Percentiles rank a stretch among this genome's conserved stretches.
phyloP scores from a whole-genome alignment of 306 rosid species.

The Abrus precatorius region DNA sequence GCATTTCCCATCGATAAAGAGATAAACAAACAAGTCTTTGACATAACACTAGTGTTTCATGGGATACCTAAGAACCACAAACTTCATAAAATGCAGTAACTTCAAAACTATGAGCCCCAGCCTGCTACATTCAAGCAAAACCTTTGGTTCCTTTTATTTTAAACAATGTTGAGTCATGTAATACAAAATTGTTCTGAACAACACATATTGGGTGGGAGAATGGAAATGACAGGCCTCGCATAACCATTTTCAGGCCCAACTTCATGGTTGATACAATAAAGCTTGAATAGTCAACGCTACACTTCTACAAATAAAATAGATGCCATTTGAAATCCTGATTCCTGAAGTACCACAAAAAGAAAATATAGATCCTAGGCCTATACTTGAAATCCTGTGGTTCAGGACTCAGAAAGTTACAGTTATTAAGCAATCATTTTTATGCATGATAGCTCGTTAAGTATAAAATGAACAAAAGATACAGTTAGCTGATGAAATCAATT shows the following conservation, averaged over 20 bases:
- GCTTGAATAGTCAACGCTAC: not conserved
- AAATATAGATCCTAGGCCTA: not conserved
- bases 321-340: not conserved
- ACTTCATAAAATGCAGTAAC: not conserved
- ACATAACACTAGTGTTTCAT: not conserved
- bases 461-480: not conserved
- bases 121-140: not conserved
- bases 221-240: not conserved
- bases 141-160: not conserved
- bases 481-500: not conserved
- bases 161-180: not conserved
- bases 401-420: too few relatives aligned
- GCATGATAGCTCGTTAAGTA: not conserved
- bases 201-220: not conserved
- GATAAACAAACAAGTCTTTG: slow-evolving; percentile 4
- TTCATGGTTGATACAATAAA: not conserved
- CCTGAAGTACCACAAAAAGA: not conserved
- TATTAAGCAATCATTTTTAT: not conserved
- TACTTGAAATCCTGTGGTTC: not conserved
- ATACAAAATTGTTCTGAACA: not conserved
- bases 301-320: not conserved
- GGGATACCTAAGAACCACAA: not conserved
- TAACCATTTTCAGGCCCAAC: not conserved
- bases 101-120: not conserved
- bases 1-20: not conserved